These are phyloP conservation scores for Sporobolomyces pararoseus DNA, from an alignment of 768 basidiomycete genomes.

Conservation along the genomic window DNA sequence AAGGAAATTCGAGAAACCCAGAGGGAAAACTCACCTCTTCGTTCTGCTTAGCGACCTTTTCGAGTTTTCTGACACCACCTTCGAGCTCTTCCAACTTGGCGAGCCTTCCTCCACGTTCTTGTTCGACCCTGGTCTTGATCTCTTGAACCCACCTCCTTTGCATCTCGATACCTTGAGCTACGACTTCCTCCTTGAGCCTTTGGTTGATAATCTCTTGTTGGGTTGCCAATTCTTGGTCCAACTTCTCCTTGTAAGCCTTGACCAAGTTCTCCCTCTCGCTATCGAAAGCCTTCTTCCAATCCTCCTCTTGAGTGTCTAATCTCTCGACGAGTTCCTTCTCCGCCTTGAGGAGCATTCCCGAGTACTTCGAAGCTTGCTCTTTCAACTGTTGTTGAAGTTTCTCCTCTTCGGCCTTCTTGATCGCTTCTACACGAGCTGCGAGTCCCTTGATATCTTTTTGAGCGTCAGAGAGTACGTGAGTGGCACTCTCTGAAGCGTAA, in stretches of 20 bases:
- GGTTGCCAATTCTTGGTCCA: conserved; percentile 75
- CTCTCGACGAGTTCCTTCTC: conserved; percentile 83
- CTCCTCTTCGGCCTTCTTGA: conserved; percentile 71
- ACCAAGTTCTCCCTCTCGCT: conserved; percentile 69
- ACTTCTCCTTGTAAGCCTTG: conserved; percentile 75
- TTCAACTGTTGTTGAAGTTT: conserved; percentile 67
- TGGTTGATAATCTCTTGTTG: conserved; percentile 93
- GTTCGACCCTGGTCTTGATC: conserved; percentile 90
- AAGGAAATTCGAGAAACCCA: neutral
- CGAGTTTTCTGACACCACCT: conserved; percentile 80
- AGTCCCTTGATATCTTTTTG: conserved; percentile 75
- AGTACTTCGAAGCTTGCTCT: conserved; percentile 80
- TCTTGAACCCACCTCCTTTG: conserved; percentile 95
- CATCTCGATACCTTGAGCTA: conserved; percentile 94
- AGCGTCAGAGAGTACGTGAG: conserved; percentile 72
- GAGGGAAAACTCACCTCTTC: conserved; percentile 46
- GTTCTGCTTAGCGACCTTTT: conserved; percentile 86
- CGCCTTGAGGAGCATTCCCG: conserved; percentile 69
- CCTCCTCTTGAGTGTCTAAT: conserved; percentile 78
- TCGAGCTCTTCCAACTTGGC: conserved; percentile 92
- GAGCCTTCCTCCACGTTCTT: conserved; percentile 90
- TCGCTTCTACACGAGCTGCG: conserved; percentile 68
- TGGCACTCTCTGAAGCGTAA: conserved; percentile 46
- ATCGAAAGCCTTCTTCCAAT: conserved; percentile 74
- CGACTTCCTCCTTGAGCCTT: conserved; percentile 86